phyloP scores from a whole-genome alignment of 768 basidiomycete species.

The Boletus rufocinnamomeus region DNA sequence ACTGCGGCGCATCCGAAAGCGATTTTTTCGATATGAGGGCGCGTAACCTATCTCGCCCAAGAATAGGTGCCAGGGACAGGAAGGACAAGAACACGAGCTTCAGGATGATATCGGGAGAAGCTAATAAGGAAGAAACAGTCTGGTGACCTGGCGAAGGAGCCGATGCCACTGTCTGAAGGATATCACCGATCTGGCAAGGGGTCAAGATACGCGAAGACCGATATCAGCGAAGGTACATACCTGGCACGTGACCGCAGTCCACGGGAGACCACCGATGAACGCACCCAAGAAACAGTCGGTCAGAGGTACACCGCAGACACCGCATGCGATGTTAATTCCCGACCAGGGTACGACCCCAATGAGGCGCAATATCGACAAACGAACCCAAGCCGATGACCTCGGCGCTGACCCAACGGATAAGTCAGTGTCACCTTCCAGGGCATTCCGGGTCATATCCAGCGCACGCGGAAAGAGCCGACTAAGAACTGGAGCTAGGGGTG shows the following conservation, averaged over 20 bases:
- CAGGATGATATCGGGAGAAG: conserved; percentile 78
- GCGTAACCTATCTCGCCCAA: conserved; percentile 69
- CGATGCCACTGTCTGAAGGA: conserved; percentile 80
- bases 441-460: conserved; percentile 79
- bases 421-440: conserved; percentile 69
- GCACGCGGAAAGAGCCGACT: conserved; percentile 81
- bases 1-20: conserved; percentile 20
- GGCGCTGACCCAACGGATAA: conserved; percentile 38
- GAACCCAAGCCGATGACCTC: conserved; percentile 67
- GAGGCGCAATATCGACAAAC: conserved; percentile 83
- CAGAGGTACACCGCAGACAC: conserved; percentile 81
- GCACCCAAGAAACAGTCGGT: conserved; percentile 76
- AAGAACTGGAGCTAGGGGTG: conserved; percentile 83
- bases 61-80: conserved; percentile 84
- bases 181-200: conserved; percentile 71
- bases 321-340: conserved; percentile 95
- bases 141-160: conserved; percentile 69
- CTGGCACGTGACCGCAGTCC: conserved; percentile 93
- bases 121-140: conserved; percentile 81
- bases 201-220: conserved; percentile 17
- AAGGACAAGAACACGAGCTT: conserved; percentile 84
- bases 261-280: conserved; percentile 83
- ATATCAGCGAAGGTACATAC: conserved; percentile 42
- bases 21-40: conserved; percentile 48
- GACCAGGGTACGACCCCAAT: conserved; percentile 97